phyloP scores from a whole-genome alignment of 2,329 filamentous ascomycete species.

The Cercospora sesami region DNA sequence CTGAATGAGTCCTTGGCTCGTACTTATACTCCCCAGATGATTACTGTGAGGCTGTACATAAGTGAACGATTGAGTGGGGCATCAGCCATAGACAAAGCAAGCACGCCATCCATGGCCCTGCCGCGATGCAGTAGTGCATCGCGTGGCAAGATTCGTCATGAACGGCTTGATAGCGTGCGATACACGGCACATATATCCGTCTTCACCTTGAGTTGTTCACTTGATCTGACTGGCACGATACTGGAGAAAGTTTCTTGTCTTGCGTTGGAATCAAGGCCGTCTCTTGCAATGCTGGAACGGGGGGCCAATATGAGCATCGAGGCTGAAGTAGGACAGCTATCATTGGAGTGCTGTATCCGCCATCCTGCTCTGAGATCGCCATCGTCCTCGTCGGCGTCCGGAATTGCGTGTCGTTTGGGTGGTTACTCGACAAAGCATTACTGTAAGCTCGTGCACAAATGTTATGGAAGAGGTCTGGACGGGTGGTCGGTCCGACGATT shows the following conservation, averaged over 20 bases:
- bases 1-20: not conserved
- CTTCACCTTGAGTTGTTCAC: not conserved
- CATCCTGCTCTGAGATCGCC: not conserved
- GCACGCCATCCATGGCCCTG: constrained; percentile 6
- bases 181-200: not conserved
- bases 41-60: not conserved
- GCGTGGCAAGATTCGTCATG: not conserved
- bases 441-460: not conserved
- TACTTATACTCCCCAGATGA: not conserved
- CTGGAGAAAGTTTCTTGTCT: not conserved
- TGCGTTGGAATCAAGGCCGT: not conserved
- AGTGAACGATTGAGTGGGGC: not conserved
- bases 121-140: not conserved
- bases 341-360: not conserved
- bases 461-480: not conserved
- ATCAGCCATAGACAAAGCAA: not conserved
- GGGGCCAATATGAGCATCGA: not conserved
- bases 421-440: not conserved
- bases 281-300: not conserved
- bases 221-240: not conserved
- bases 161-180: not conserved
- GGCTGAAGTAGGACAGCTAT: not conserved
- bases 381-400: not conserved
- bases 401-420: not conserved
- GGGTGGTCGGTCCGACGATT: not conserved